phyloP scores from a whole-genome alignment of 768 basidiomycete genomes.

The Amanita molliuscula region DNA sequence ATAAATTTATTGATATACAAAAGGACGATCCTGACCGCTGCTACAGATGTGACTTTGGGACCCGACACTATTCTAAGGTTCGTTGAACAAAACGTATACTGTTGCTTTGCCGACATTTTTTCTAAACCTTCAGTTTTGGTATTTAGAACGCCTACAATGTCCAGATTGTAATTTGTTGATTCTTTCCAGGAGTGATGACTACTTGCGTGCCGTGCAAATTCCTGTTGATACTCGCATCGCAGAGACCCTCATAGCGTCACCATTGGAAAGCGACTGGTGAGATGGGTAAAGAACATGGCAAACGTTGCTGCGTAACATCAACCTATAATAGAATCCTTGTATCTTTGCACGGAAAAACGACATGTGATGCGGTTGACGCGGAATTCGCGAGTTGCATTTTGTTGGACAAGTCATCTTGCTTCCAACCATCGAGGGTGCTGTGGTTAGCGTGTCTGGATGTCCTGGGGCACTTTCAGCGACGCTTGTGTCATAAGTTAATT shows the following conservation, averaged over 20 bases:
- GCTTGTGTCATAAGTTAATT: too few species aligned
- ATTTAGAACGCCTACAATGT: constrained; percentile 6
- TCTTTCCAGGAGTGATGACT: constrained; percentile 40
- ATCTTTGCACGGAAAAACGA: too few species aligned
- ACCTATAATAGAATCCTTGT: too few species aligned
- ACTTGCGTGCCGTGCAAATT: constrained; percentile 35
- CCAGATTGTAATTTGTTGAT: neutral
- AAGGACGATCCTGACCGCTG: neutral
- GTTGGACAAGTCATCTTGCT: too few species aligned
- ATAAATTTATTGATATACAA: constrained; percentile 3
- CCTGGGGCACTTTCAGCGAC: too few species aligned
- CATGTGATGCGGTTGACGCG: too few species aligned
- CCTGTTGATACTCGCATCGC: constrained; percentile 30
- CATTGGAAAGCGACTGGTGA: constrained; percentile 1
- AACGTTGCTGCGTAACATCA: too few species aligned
- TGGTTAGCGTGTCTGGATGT: too few species aligned
- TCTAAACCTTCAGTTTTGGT: constrained; percentile 32
- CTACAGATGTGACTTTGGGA: constrained; percentile 79
- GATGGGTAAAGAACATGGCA: neutral
- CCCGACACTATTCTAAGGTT: constrained; percentile 89
- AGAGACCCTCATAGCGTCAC: constrained; percentile 26
- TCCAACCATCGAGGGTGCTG: too few species aligned
- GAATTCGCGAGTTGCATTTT: too few species aligned
- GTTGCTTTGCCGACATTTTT: neutral
- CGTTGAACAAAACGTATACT: neutral